Percentiles rank a stretch among this genome's conserved stretches.
Evolutionary conservation across 2,329 filamentous ascomycete species (phyloP).

Genomic region (Pyricularia sp.): DNA sequence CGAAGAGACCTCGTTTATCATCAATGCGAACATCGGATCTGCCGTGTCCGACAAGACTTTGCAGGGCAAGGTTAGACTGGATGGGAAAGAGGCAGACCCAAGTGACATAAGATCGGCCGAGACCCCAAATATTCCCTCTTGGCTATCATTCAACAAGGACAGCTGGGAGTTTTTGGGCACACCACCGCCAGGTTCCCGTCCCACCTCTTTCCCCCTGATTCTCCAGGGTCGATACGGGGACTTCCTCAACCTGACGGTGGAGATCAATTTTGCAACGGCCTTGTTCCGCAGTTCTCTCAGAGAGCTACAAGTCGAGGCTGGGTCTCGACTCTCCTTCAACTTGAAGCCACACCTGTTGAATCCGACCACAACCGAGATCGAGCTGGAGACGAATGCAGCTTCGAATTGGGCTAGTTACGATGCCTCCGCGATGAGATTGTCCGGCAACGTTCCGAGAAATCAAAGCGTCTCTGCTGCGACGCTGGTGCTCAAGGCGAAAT

Average conservation of each 20-base stretch:
- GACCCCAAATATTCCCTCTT: conserved; percentile 47
- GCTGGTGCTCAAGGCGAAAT: conserved; percentile 20
- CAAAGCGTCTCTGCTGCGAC: conserved; percentile 14
- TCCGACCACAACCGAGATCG: conserved; percentile 26
- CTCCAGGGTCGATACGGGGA: conserved; percentile 52
- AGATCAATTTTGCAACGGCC: conserved; percentile 19
- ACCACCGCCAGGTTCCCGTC: conserved; percentile 46
- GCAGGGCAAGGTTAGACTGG: conserved; percentile 42
- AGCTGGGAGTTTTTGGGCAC: conserved; percentile 57
- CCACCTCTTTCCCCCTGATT: conserved; percentile 52
- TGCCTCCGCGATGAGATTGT: conserved; percentile 22
- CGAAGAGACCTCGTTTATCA: conserved; percentile 41
- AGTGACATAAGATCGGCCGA: conserved; percentile 42
- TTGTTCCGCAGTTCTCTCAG: conserved; percentile 31
- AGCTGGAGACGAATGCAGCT: conserved; percentile 24
- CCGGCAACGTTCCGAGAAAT: conserved; percentile 29
- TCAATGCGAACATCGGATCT: conserved; percentile 47
- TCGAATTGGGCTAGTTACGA: conserved; percentile 34
- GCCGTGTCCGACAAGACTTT: conserved; percentile 44
- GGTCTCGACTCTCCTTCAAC: conserved; percentile 31
- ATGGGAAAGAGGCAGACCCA: conserved; percentile 39
- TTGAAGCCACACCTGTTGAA: conserved; percentile 31
- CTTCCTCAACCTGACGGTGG: conserved; percentile 45
- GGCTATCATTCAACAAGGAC: conserved; percentile 57
- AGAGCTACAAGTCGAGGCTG: conserved; percentile 28